Conservation (phyloP, 2,329 filamentous ascomycete species). For the Ophiocordyceps camponoti-leonardi region DNA sequence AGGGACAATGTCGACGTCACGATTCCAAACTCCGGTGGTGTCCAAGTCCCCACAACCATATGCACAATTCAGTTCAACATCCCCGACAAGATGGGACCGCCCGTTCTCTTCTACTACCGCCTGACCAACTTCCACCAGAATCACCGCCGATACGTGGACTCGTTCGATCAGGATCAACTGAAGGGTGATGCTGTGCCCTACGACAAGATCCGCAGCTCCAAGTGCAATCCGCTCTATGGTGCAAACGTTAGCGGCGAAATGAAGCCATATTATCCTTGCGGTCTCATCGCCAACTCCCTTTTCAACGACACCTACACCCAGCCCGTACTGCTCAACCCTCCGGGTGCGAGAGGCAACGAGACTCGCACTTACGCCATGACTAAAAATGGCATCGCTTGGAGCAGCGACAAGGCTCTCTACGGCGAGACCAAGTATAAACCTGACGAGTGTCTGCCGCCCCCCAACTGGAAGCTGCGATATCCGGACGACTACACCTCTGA, state of each 20-base stretch:
- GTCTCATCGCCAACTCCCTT: conserved; percentile 86
- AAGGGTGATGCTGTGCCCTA: conserved; percentile 47
- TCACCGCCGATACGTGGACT: conserved; percentile 88
- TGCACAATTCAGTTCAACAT: conserved; percentile 69
- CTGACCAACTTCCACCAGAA: conserved; percentile 99
- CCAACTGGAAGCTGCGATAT: conserved; percentile 64
- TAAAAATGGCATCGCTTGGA: conserved; percentile 71
- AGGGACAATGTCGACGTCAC: conserved; percentile 21
- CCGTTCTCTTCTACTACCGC: conserved; percentile 86
- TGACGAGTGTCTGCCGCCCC: conserved; percentile 58
- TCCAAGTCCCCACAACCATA: conserved; percentile 22
- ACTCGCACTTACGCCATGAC: conserved; percentile 55
- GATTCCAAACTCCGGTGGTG: conserved; percentile 15
- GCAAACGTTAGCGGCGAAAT: conserved; percentile 22
- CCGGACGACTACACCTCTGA: conserved; percentile 50
- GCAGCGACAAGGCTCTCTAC: conserved; percentile 67
- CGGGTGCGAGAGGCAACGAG: conserved; percentile 10
- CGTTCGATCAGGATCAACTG: conserved; percentile 68
- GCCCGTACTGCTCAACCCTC: conserved; percentile 42
- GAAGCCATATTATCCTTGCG: conserved; percentile 82
- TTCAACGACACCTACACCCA: conserved; percentile 83
- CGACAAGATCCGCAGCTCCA: conserved; percentile 43
- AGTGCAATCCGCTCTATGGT: conserved; percentile 57
- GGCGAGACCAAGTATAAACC: conserved; percentile 48
- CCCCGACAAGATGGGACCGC: conserved; percentile 60